Evolutionary conservation across 345 rosid genomes (phyloP).

Genomic region (Moringa oleifera): DNA sequence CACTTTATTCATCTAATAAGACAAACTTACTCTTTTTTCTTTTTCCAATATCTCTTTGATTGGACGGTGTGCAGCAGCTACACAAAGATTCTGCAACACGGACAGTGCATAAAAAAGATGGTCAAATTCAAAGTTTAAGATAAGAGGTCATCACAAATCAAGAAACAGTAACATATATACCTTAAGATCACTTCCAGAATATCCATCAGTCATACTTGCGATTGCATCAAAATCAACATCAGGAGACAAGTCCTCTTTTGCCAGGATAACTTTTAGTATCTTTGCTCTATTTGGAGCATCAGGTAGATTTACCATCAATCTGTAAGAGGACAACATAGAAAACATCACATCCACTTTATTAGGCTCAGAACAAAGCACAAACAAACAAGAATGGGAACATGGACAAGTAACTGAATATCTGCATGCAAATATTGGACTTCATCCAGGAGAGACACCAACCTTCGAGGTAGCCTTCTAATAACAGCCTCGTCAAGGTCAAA

Average conservation of each 20-base stretch:
- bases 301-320: constrained; percentile 88
- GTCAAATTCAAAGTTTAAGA: background rate
- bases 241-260: constrained; percentile 73
- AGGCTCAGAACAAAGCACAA: background rate
- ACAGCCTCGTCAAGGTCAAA: constrained; percentile 99
- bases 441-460: constrained; percentile 25
- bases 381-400: background rate
- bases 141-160: background rate
- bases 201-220: constrained; percentile 81
- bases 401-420: too few relatives aligned
- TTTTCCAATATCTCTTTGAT: constrained; percentile 77
- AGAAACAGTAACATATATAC: constrained; percentile 22
- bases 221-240: constrained; percentile 65
- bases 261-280: constrained; percentile 69
- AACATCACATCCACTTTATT: too few relatives aligned
- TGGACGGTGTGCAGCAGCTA: constrained; percentile 86
- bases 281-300: constrained; percentile 81
- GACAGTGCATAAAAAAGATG: background rate
- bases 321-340: constrained; percentile 16
- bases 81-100: constrained; percentile 66
- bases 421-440: background rate
- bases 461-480: constrained; percentile 81
- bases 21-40: constrained; percentile 59
- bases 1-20: background rate
- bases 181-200: constrained; percentile 94